These are phyloP conservation scores for Picea sitchensis DNA, from an alignment of 75 land plant species.

Conservation along the genomic window DNA sequence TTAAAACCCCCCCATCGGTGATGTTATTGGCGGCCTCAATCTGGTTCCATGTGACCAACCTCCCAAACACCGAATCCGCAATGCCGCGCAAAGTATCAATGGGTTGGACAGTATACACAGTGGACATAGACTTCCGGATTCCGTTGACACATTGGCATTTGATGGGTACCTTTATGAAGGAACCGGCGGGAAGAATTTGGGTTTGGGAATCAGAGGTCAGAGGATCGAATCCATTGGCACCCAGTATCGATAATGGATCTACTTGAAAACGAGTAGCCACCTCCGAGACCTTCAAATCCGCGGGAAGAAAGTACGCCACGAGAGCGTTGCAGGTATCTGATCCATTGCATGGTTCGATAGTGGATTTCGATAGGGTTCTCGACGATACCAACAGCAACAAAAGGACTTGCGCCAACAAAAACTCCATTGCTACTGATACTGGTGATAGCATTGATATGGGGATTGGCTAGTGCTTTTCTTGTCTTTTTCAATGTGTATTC, in stretches of 20 bases:
- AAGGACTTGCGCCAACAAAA: neutral
- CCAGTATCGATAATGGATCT: constrained; percentile 15
- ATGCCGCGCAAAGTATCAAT: constrained; percentile 27
- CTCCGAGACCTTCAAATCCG: constrained; percentile 17
- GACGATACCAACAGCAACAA: neutral
- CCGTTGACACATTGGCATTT: constrained; percentile 31
- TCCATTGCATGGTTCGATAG: constrained; percentile 19
- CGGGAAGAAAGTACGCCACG: constrained; percentile 18
- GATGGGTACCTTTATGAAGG: constrained; percentile 24
- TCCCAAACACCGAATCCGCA: constrained; percentile 16
- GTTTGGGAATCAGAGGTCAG: neutral
- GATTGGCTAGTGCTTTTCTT: neutral
- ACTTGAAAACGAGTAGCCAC: constrained; percentile 24
- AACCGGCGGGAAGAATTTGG: constrained; percentile 11
- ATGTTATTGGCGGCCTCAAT: constrained; percentile 20
- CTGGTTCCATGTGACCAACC: constrained; percentile 30
- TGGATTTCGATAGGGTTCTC: constrained; percentile 8
- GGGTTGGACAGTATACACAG: constrained; percentile 11
- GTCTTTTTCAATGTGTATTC: no score
- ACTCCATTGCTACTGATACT: neutral
- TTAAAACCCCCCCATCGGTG: neutral
- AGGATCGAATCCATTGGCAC: constrained; percentile 25
- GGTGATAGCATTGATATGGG: neutral
- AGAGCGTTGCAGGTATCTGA: constrained; percentile 22
- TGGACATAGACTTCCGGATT: constrained; percentile 15